Percentiles rank a stretch among this genome's conserved stretches.
These are phyloP conservation scores for Pisolithus thermaeus DNA, from an alignment of 1,284 basidiomycete species.

Conservation along the genomic window DNA sequence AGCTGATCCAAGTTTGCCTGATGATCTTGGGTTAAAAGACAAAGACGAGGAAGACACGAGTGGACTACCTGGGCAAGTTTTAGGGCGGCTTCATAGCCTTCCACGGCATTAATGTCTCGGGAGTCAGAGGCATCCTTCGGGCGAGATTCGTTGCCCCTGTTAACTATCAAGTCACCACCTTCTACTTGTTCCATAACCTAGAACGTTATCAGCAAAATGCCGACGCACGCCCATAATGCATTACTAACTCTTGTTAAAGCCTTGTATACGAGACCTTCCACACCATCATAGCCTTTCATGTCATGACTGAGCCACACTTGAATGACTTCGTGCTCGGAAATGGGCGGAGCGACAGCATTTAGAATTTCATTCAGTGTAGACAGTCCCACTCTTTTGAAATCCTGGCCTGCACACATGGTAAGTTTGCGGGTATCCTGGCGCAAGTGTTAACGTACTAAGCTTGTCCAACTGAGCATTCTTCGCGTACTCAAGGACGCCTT, in stretches of 20 bases:
- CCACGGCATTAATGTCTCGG: constrained; percentile 77
- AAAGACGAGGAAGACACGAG: constrained; percentile 1
- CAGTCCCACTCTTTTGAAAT: constrained; percentile 79
- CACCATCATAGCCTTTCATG: constrained; percentile 94
- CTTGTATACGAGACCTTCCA: constrained; percentile 93
- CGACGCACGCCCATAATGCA: not conserved
- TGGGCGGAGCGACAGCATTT: constrained; percentile 96
- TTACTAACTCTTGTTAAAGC: constrained; percentile 66
- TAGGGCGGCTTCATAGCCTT: constrained; percentile 78
- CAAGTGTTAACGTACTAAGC: constrained; percentile 44
- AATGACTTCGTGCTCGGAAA: constrained; percentile 96
- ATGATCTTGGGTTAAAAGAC: not conserved
- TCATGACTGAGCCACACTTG: constrained; percentile 94
- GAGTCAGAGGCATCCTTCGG: constrained; percentile 50
- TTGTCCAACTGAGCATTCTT: constrained; percentile 82
- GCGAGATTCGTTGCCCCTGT: constrained; percentile 72
- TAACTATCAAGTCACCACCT: constrained; percentile 86
- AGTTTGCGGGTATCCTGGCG: not conserved
- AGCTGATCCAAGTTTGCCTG: constrained; percentile 78
- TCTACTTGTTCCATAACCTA: constrained; percentile 93
- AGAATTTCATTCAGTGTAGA: constrained; percentile 87
- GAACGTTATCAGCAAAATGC: constrained; percentile 4
- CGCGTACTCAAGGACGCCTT: constrained; percentile 58
- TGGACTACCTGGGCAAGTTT: constrained; percentile 68
- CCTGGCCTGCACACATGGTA: constrained; percentile 55